Evolutionary conservation across 176 grass and related monocot genomes (phyloP).

Genomic region (Bromus sterilis): DNA sequence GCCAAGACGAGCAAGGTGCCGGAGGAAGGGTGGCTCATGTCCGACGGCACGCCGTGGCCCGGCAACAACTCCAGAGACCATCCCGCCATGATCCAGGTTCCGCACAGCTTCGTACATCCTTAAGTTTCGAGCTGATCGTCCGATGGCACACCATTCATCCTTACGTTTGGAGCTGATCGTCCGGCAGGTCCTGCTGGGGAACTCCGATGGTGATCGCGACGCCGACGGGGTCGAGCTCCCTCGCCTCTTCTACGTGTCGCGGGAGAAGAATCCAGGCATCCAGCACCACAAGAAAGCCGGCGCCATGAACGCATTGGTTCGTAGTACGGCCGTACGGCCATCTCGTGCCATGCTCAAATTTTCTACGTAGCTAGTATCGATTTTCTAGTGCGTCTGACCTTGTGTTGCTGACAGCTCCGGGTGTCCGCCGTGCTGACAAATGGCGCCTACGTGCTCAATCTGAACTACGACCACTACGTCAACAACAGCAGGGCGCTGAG

Average conservation of each 20-base stretch:
- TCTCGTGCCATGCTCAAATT: neutral
- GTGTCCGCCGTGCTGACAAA: constrained; percentile 56
- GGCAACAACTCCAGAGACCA: constrained; percentile 66
- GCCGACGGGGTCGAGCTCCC: constrained; percentile 36
- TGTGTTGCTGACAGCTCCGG: constrained; percentile 24
- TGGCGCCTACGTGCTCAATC: constrained; percentile 49
- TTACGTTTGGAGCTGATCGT: neutral
- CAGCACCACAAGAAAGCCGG: constrained; percentile 55
- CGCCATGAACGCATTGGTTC: constrained; percentile 65
- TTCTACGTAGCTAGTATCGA: too few relatives aligned
- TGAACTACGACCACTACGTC: constrained; percentile 48
- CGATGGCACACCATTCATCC: too few relatives aligned
- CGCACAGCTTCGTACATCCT: neutral
- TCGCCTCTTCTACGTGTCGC: constrained; percentile 58
- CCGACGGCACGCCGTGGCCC: constrained; percentile 66
- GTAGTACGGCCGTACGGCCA: neutral
- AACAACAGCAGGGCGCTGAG: constrained; percentile 37
- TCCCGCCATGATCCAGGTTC: constrained; percentile 62
- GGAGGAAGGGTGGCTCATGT: constrained; percentile 68
- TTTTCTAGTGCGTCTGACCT: neutral
- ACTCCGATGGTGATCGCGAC: constrained; percentile 33
- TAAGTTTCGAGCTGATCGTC: neutral
- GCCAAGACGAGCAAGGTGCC: constrained; percentile 51
- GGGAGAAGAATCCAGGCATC: constrained; percentile 57
- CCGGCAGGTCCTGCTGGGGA: constrained; percentile 37